phyloP scores from a whole-genome alignment of 192 early-diverging fungal species.

The Coemansia reversa region DNA sequence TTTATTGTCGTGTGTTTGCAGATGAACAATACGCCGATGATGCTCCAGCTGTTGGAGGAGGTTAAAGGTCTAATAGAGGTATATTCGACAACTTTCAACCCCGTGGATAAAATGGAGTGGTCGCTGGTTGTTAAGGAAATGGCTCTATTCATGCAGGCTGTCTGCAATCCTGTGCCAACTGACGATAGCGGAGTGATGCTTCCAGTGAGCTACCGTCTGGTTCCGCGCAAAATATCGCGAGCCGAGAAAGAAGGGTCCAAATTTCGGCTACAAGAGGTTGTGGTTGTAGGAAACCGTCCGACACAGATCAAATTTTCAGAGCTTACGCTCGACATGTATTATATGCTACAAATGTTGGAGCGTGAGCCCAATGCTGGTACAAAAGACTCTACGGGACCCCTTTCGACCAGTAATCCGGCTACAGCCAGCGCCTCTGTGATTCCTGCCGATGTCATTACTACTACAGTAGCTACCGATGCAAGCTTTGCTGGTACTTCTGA shows the following conservation, averaged over 20 bases:
- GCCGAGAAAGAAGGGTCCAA: conserved; percentile 26
- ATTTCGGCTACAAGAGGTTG: conserved; percentile 84
- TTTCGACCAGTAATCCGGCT: not conserved
- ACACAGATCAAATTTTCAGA: conserved; percentile 98
- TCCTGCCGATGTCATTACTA: conserved; percentile 4
- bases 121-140: conserved; percentile 75
- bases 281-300: conserved; percentile 92
- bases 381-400: conserved; percentile 1
- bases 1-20: conserved; percentile 84
- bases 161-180: conserved; percentile 41
- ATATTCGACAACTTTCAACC: conserved; percentile 82
- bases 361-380: conserved; percentile 32
- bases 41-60: conserved; percentile 82
- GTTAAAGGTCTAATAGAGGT: conserved; percentile 82
- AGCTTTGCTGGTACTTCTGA: conserved; percentile 11
- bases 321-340: conserved; percentile 94
- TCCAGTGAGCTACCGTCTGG: conserved; percentile 27
- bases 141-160: conserved; percentile 79
- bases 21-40: conserved; percentile 73
- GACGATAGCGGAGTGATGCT: conserved; percentile 27
- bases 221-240: conserved; percentile 11
- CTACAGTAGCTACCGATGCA: conserved; percentile 16
- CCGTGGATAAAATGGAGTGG: conserved; percentile 91
- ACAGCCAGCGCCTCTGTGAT: not conserved
- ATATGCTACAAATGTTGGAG: conserved; percentile 90